Conservation (phyloP, 257 asterid species). For the Solanum pinnatisectum region DNA sequence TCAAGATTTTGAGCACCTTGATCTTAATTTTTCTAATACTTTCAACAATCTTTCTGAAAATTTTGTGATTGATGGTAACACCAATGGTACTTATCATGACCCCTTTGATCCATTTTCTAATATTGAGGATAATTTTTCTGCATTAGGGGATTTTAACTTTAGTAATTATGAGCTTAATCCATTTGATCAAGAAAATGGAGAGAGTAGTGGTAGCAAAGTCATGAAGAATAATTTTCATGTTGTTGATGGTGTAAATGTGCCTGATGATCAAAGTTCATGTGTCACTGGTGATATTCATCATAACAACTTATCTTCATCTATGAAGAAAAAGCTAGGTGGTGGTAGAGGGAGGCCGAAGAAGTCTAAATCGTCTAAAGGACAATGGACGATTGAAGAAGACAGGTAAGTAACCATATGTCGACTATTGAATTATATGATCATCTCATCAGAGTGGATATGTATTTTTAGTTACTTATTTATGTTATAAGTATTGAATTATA, state of each 20-base stretch:
- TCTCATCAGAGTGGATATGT: neutral
- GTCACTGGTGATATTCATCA: conserved; percentile 24
- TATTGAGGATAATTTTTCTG: neutral
- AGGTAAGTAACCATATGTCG: conserved; percentile 10
- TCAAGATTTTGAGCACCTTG: conserved; percentile 49
- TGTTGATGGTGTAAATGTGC: conserved; percentile 16
- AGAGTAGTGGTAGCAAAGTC: neutral
- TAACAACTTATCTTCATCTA: conserved; percentile 7
- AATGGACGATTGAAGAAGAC: conserved; percentile 85
- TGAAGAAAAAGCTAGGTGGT: conserved; percentile 1
- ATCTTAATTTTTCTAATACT: conserved; percentile 17
- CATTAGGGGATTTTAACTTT: neutral
- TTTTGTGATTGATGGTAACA: conserved; percentile 4
- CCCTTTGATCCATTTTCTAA: conserved; percentile 42
- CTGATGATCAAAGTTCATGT: conserved; percentile 52
- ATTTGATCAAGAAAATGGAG: conserved; percentile 21
- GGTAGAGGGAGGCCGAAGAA: conserved; percentile 17
- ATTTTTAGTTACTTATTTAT: neutral
- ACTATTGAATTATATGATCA: neutral
- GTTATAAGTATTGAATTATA: too few species aligned
- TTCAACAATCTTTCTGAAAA: conserved; percentile 12
- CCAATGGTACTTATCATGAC: conserved; percentile 25
- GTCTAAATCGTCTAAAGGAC: conserved; percentile 67
- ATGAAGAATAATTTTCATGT: conserved; percentile 4
- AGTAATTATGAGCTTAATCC: conserved; percentile 16